phyloP scores from a whole-genome alignment of 768 basidiomycete genomes.

The Agaricus subrufescens region DNA sequence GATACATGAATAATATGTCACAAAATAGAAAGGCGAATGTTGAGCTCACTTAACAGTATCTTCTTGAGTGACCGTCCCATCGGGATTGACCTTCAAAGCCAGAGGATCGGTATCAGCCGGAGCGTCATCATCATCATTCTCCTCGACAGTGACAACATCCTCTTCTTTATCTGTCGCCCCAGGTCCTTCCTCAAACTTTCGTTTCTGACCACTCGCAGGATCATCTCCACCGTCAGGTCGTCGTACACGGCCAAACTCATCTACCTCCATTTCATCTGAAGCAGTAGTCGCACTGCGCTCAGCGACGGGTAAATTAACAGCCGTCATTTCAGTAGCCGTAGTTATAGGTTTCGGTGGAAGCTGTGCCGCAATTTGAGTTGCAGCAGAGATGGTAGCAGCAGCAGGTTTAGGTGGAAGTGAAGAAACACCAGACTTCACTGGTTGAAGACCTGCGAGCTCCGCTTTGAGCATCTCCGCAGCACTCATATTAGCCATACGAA shows the following conservation, averaged over 20 bases:
- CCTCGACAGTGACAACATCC: constrained; percentile 42
- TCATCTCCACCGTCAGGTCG: constrained; percentile 24
- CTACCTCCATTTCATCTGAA: constrained; percentile 2
- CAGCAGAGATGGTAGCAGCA: constrained; percentile 10
- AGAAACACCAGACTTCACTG: constrained; percentile 38
- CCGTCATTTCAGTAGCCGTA: not conserved
- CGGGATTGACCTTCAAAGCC: constrained; percentile 75
- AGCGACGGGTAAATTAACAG: not conserved
- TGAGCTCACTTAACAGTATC: constrained; percentile 83
- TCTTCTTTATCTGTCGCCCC: constrained; percentile 36
- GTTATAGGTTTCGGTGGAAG: constrained; percentile 10
- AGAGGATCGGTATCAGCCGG: constrained; percentile 24
- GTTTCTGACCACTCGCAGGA: constrained; percentile 27
- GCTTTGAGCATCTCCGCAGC: constrained; percentile 93
- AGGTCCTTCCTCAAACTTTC: constrained; percentile 45
- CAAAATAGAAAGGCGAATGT: not conserved
- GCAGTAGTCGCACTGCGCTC: not conserved
- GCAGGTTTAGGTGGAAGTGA: constrained; percentile 34
- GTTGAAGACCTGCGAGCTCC: constrained; percentile 63
- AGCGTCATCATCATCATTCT: constrained; percentile 52
- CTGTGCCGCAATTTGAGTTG: constrained; percentile 1
- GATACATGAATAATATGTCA: constrained; percentile 7
- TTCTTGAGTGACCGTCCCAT: constrained; percentile 92
- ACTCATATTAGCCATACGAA: constrained; percentile 94
- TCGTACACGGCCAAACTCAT: constrained; percentile 10